Evolutionary conservation across 345 rosid genomes (phyloP).

Genomic region (Clausena lansium): DNA sequence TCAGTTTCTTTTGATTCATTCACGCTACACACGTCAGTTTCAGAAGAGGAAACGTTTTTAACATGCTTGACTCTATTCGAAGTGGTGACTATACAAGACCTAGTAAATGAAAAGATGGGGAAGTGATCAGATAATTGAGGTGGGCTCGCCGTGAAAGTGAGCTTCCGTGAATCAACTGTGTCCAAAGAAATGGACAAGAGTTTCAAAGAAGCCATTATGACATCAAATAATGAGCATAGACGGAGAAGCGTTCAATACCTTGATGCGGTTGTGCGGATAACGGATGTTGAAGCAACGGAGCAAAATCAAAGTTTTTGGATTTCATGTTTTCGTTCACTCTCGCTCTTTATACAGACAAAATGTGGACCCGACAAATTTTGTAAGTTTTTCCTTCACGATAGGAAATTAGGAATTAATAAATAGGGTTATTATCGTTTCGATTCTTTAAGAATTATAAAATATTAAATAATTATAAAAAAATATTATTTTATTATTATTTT

Average conservation of each 20-base stretch:
- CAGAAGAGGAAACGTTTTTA: conserved; percentile 36
- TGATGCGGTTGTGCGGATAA: conserved; percentile 1
- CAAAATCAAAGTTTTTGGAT: background rate
- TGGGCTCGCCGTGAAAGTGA: conserved; percentile 37
- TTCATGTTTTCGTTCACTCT: background rate
- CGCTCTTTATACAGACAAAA: background rate
- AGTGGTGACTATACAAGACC: conserved; percentile 32
- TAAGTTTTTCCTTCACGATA: too few species aligned
- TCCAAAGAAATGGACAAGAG: conserved; percentile 43
- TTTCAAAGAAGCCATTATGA: conserved; percentile 53
- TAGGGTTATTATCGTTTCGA: too few species aligned
- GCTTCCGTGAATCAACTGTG: conserved; percentile 51
- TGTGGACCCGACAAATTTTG: background rate
- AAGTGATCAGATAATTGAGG: conserved; percentile 36
- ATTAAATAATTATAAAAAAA: too few species aligned
- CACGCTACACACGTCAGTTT: conserved; percentile 25
- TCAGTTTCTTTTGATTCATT: conserved; percentile 28
- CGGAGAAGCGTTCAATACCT: background rate
- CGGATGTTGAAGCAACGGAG: conserved; percentile 9
- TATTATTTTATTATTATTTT: too few species aligned
- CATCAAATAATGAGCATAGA: background rate
- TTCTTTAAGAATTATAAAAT: too few species aligned
- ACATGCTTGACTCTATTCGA: conserved; percentile 34
- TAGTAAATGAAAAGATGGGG: conserved; percentile 36
- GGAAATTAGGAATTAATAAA: too few species aligned